phyloP scores from a whole-genome alignment of 768 basidiomycete genomes.

The Floccularia luteovirens region DNA sequence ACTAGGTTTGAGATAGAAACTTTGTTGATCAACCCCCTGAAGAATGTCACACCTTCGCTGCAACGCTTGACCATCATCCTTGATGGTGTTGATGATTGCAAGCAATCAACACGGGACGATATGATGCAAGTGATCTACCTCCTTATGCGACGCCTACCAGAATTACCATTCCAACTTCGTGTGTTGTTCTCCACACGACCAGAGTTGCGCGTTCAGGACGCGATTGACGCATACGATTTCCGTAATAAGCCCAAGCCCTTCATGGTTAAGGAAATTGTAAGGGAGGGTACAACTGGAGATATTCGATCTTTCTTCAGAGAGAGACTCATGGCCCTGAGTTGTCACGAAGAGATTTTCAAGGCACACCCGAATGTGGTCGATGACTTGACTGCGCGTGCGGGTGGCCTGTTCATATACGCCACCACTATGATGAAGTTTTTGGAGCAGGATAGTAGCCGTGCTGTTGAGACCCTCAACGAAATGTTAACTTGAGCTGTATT shows the following conservation, averaged over 20 bases:
- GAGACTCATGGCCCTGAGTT: background rate
- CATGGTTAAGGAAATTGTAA: background rate
- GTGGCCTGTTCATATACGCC: constrained; percentile 1
- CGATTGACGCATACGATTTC: background rate
- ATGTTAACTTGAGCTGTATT: too few species aligned
- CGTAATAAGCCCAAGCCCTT: background rate
- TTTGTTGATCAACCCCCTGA: background rate
- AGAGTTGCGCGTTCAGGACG: background rate
- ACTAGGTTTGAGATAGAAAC: background rate
- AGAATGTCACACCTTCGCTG: background rate
- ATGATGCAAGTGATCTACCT: background rate
- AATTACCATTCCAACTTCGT: background rate
- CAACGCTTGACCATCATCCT: background rate
- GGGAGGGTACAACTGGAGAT: background rate
- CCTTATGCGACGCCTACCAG: background rate
- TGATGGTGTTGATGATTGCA: background rate
- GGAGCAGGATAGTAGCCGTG: too few species aligned
- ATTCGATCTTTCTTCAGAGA: background rate
- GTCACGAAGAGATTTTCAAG: background rate
- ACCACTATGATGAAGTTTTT: background rate
- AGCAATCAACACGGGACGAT: background rate
- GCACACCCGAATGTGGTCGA: background rate
- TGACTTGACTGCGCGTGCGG: background rate
- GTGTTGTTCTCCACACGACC: background rate
- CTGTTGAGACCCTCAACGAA: too few species aligned